Percentiles rank a stretch among this genome's conserved stretches.
phyloP scores from a whole-genome alignment of 306 rosid species.

The Glycine latifolia region DNA sequence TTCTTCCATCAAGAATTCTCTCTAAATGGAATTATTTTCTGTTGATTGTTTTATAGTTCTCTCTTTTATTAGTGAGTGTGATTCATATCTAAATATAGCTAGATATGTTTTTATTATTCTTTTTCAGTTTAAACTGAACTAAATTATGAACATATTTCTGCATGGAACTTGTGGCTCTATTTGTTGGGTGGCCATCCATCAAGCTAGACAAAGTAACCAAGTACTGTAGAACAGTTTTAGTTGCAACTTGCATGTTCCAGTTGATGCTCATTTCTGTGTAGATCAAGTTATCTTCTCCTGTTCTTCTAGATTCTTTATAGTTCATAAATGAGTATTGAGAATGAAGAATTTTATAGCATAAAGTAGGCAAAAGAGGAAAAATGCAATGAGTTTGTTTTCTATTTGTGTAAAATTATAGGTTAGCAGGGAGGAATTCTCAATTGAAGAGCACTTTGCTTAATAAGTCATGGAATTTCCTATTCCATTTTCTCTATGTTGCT shows the following conservation, averaged over 20 bases:
- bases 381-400: neutral
- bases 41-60: constrained; percentile 11
- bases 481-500: neutral
- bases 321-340: neutral
- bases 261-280: neutral
- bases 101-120: constrained; percentile 3
- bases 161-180: neutral
- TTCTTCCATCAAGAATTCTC: too few species aligned
- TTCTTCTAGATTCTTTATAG: neutral
- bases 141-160: constrained; percentile 36
- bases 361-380: neutral
- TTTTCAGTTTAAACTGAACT: constrained; percentile 28
- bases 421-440: neutral
- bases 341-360: neutral
- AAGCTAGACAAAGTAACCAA: constrained; percentile 3
- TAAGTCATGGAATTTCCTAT: neutral
- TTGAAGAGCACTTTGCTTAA: neutral
- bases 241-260: neutral
- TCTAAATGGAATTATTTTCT: neutral
- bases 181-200: neutral
- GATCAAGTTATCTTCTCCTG: neutral
- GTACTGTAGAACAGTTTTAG: neutral
- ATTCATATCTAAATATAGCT: constrained; percentile 8
- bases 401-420: neutral
- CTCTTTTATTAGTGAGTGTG: neutral